phyloP scores from a whole-genome alignment of 108 stramenopile genomes.

The Aureococcus anophagefferens region DNA sequence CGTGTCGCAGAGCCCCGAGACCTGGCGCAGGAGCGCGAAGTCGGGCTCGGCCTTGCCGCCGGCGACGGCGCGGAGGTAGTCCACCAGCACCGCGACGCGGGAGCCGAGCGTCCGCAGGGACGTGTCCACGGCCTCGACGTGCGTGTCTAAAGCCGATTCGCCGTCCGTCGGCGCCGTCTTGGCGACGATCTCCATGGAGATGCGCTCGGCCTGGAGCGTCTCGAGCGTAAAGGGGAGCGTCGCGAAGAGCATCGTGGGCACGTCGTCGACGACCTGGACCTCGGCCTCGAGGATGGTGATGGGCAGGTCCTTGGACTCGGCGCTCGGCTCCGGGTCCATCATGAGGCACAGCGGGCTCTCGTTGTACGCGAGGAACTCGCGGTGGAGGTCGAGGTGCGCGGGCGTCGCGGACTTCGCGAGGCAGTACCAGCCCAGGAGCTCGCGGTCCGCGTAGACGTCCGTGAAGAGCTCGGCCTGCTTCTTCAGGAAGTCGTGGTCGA shows the following conservation, averaged over 20 bases:
- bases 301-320: constrained; percentile 9
- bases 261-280: constrained; percentile 3
- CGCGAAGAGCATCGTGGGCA: constrained; percentile 12
- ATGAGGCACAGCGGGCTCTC: constrained; percentile 3
- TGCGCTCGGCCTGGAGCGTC: constrained; percentile 9
- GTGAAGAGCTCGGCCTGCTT: not conserved
- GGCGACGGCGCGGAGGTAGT: not conserved
- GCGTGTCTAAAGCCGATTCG: not conserved
- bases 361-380: constrained; percentile 3
- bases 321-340: constrained; percentile 2
- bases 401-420: not conserved
- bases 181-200: constrained; percentile 10
- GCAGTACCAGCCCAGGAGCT: constrained; percentile 14
- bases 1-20: not conserved
- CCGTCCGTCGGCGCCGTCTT: not conserved
- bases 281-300: constrained; percentile 11
- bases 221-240: constrained; percentile 8
- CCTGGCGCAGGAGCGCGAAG: not conserved
- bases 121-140: not conserved
- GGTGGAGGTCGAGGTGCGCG: constrained; percentile 8
- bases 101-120: not conserved
- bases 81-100: not conserved
- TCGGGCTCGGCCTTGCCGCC: not conserved
- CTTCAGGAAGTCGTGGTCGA: constrained; percentile 3
- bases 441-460: constrained; percentile 5